A percentile compares a stretch with the other conserved stretches of the same genome.
Conservation (phyloP, 208 protist species). For the Dictyostelium gargantuum region DNA sequence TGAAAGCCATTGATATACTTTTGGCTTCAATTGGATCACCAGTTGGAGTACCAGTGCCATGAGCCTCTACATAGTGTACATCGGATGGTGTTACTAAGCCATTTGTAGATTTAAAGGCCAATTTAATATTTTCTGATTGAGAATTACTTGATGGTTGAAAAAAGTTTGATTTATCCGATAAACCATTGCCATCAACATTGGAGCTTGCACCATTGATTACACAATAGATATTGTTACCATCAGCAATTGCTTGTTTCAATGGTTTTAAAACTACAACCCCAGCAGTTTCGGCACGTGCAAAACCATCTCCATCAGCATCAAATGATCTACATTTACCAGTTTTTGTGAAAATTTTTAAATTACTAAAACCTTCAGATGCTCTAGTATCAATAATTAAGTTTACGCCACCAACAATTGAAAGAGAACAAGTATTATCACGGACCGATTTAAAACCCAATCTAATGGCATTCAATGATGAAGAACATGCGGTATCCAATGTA, state of each 20-base stretch:
- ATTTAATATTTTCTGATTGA: not conserved
- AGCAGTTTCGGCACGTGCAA: constrained; percentile 87
- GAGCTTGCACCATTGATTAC: constrained; percentile 58
- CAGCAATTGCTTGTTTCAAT: not conserved
- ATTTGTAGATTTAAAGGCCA: not conserved
- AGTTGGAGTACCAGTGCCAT: constrained; percentile 83
- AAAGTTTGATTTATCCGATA: not conserved
- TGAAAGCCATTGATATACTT: constrained; percentile 44
- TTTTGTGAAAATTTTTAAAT: constrained; percentile 58
- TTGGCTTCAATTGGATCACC: constrained; percentile 82
- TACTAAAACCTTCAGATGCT: not conserved
- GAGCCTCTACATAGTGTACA: constrained; percentile 70
- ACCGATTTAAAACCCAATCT: constrained; percentile 74
- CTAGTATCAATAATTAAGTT: constrained; percentile 76
- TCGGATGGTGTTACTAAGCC: not conserved
- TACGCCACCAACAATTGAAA: constrained; percentile 79
- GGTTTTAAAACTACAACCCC: constrained; percentile 75
- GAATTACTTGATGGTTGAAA: not conserved
- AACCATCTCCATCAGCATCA: constrained; percentile 86
- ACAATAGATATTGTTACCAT: constrained; percentile 61
- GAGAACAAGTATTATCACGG: constrained; percentile 58
- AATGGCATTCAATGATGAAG: constrained; percentile 82
- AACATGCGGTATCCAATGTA: constrained; percentile 89
- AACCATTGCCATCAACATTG: constrained; percentile 35
- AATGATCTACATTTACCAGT: constrained; percentile 83